A percentile compares a stretch with the other conserved stretches of the same genome.
Conservation (phyloP, 2,329 filamentous ascomycete genomes). For the Gnomoniopsis smithogilvyi region DNA sequence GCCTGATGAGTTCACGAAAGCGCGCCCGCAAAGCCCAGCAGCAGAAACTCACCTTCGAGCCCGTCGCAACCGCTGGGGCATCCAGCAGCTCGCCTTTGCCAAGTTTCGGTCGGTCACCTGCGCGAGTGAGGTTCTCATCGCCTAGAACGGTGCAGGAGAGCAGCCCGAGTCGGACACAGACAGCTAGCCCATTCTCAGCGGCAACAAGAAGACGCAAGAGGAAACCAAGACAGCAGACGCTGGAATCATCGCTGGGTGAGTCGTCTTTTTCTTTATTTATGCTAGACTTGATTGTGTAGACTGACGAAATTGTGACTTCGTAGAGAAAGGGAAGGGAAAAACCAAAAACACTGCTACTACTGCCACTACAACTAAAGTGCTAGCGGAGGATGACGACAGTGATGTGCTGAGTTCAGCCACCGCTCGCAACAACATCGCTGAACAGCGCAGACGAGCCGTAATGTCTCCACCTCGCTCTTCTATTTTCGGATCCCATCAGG, state of each 20-base stretch:
- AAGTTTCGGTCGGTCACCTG: constrained; percentile 22
- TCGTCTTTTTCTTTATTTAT: not conserved
- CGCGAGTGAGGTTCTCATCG: constrained; percentile 25
- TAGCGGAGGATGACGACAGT: no score
- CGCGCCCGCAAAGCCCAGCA: constrained; percentile 22
- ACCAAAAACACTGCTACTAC: not conserved
- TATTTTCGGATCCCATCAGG: constrained; percentile 4
- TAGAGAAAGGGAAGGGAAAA: not conserved
- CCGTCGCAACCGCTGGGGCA: constrained; percentile 19
- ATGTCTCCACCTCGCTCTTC: constrained; percentile 6
- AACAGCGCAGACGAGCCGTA: not conserved
- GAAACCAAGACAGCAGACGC: constrained; percentile 19
- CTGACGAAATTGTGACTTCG: not conserved
- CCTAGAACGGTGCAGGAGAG: constrained; percentile 1
- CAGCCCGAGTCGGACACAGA: not conserved
- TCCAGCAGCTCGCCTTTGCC: constrained; percentile 18
- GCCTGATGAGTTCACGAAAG: constrained; percentile 10
- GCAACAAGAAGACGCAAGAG: constrained; percentile 12
- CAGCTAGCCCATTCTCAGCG: not conserved
- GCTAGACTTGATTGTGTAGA: not conserved
- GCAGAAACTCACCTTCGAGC: constrained; percentile 30
- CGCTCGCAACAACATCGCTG: not conserved
- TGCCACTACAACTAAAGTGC: no score
- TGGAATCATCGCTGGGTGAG: constrained; percentile 20
- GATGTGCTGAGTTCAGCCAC: not conserved